phyloP scores from a whole-genome alignment of 805 yeast genomes.

The Barnettozyma sucrosica region DNA sequence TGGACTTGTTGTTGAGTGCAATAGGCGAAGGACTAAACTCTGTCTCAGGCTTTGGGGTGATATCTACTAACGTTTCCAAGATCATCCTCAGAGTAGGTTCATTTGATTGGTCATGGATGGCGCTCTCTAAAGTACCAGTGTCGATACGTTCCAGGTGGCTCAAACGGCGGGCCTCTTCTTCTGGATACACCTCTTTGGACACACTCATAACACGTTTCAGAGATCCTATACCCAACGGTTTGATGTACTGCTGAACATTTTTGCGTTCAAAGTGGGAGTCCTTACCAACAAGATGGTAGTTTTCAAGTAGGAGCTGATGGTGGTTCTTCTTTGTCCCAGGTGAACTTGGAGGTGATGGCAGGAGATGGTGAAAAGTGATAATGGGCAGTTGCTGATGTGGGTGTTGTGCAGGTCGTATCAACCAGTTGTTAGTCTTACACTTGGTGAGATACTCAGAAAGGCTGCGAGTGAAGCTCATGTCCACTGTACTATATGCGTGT shows the following conservation, averaged over 20 bases:
- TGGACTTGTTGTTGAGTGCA: slow-evolving; percentile 4
- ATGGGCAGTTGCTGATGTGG: slow-evolving; percentile 1
- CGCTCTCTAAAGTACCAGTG: slow-evolving; percentile 5
- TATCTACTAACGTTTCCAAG: slow-evolving; percentile 20
- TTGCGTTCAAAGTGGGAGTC: slow-evolving; percentile 28
- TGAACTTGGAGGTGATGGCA: neutral
- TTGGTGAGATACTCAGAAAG: slow-evolving; percentile 7
- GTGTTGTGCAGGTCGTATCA: slow-evolving; percentile 1
- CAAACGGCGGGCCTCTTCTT: slow-evolving; percentile 14
- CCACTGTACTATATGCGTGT: neutral
- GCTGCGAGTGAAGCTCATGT: slow-evolving; percentile 9
- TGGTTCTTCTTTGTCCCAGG: slow-evolving; percentile 7
- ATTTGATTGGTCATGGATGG: slow-evolving; percentile 15
- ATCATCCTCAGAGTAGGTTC: slow-evolving; percentile 19
- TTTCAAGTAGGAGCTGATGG: slow-evolving; percentile 4
- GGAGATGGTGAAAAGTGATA: neutral
- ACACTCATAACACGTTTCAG: slow-evolving; percentile 24
- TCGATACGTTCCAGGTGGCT: slow-evolving; percentile 7
- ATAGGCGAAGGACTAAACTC: slow-evolving; percentile 13
- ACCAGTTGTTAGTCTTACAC: slow-evolving; percentile 11
- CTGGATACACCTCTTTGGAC: slow-evolving; percentile 10
- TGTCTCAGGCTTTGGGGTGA: slow-evolving; percentile 21
- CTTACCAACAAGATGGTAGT: slow-evolving; percentile 23
- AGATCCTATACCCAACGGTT: slow-evolving; percentile 23
- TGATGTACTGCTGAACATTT: slow-evolving; percentile 24